Evolutionary conservation across 257 asterid species (phyloP), one percentile per base, ranked within the genome.

Genomic region (Rauvolfia tetraphylla): DNA sequence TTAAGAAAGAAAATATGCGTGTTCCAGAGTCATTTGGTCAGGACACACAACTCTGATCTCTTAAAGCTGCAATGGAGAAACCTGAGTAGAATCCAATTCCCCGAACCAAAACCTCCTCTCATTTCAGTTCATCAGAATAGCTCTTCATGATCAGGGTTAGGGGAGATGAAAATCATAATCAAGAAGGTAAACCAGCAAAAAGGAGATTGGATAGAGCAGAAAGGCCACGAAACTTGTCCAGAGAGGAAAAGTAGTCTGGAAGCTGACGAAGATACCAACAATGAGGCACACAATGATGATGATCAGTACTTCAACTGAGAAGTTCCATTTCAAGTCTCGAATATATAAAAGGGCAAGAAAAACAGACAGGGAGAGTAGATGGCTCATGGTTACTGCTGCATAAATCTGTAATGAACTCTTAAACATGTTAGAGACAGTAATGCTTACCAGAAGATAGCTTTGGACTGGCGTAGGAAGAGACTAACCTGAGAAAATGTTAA

Each of bases 401-500:
- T 74, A 74, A 57, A 74, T 61, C 78, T 74, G 78, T 70, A 58
- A 57, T 25, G 44, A 51, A 48, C n/a, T 11, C 10, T 15, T 17
- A n/a, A n/a, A 36, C 41, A 33, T 5, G 31, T 46, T 41, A 70
- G 54, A 68, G 51, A 46, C 1, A 46, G 12, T 46, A 46, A 41
- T 13, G 25, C 57, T 46, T 46, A 65, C 22, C 23, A 49, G 22
- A 29, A 72, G 25, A 18, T 3, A 33, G 17, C 1, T n/a, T 15
- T 25, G 1, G 62, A 53, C 4, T 14, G 5, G 0, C 2, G n/a
- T 4, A 65, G 61, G 33, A 17, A 63, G 42, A 18, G 31, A 56
- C 67, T 27, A 65, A 68, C 80, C 80, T 76, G 68, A 34, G 80
- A 76, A 39, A 76, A 68, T 41, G 80, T 76, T 69, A 75, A 62